Percentiles rank a stretch among this genome's conserved stretches.
Conservation (phyloP, 805 yeast species). For the Yarrowia phangngaensis region DNA sequence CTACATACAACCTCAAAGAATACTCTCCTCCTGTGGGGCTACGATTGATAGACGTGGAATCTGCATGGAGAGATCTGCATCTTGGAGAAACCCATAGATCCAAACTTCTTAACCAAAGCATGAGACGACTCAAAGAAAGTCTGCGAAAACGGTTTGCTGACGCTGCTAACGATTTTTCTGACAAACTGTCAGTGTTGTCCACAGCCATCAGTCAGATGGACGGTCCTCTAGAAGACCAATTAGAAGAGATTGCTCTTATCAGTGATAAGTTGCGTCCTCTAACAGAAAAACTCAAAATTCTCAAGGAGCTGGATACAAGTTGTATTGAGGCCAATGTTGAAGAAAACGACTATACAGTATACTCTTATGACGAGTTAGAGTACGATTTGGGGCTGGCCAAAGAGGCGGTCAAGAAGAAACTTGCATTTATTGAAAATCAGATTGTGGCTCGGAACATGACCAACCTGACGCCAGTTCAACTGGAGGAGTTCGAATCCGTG, state of each 20-base stretch:
- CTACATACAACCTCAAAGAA: conserved; percentile 39
- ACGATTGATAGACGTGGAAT: conserved; percentile 36
- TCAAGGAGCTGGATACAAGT: conserved; percentile 35
- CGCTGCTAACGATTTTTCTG: conserved; percentile 38
- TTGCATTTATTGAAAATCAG: conserved; percentile 45
- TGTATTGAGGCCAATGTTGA: conserved; percentile 41
- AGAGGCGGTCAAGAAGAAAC: conserved; percentile 42
- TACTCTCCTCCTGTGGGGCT: conserved; percentile 41
- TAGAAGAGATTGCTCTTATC: conserved; percentile 39
- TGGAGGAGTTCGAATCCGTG: conserved; percentile 46
- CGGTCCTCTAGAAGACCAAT: conserved; percentile 43
- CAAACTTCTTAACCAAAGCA: conserved; percentile 36
- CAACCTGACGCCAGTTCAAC: conserved; percentile 40
- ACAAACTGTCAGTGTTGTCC: conserved; percentile 35
- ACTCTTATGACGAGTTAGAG: conserved; percentile 42
- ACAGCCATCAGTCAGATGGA: conserved; percentile 35
- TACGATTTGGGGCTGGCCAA: conserved; percentile 42
- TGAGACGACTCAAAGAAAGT: conserved; percentile 39
- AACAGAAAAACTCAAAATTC: conserved; percentile 35
- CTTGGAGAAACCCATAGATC: conserved; percentile 39
- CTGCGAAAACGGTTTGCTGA: conserved; percentile 39
- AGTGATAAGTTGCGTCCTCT: conserved; percentile 42
- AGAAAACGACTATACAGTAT: conserved; percentile 41
- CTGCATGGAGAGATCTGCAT: conserved; percentile 38
- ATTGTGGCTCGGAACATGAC: conserved; percentile 40